phyloP scores from a whole-genome alignment of 192 early-diverging fungal genomes.

The Entrophospora sp. region DNA sequence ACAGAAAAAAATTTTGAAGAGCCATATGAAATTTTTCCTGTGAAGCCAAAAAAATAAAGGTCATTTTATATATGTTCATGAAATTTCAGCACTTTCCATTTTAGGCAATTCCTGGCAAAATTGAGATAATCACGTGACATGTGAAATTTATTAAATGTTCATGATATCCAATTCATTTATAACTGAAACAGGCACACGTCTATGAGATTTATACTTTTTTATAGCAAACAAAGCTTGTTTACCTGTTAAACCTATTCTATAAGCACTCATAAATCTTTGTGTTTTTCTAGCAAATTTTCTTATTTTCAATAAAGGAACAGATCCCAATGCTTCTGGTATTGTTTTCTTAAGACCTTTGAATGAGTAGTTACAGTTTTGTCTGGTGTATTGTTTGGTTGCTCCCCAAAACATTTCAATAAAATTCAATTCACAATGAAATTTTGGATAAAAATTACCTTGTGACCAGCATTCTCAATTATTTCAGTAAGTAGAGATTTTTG shows the following conservation, averaged over 20 bases:
- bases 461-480: constrained; percentile 9
- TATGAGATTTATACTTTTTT: constrained; percentile 10
- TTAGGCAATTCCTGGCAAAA: too few relatives aligned
- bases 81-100: too few relatives aligned
- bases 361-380: constrained; percentile 18
- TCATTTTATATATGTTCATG: too few relatives aligned
- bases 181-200: background rate
- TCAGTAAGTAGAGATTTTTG: background rate
- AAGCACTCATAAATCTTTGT: constrained; percentile 11
- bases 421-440: too few relatives aligned
- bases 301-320: background rate
- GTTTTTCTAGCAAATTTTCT: constrained; percentile 2
- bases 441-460: constrained; percentile 16
- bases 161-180: background rate
- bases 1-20: too few relatives aligned
- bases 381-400: constrained; percentile 17
- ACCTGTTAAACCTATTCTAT: constrained; percentile 11
- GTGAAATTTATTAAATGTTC: background rate
- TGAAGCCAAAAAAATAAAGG: too few relatives aligned
- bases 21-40: too few relatives aligned
- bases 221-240: constrained; percentile 18
- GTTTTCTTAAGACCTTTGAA: too few relatives aligned
- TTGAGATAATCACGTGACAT: too few relatives aligned
- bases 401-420: too few relatives aligned
- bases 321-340: background rate